These are phyloP conservation scores for Symmetrospora coprosmae DNA, from an alignment of 768 basidiomycete species.

Conservation along the genomic window DNA sequence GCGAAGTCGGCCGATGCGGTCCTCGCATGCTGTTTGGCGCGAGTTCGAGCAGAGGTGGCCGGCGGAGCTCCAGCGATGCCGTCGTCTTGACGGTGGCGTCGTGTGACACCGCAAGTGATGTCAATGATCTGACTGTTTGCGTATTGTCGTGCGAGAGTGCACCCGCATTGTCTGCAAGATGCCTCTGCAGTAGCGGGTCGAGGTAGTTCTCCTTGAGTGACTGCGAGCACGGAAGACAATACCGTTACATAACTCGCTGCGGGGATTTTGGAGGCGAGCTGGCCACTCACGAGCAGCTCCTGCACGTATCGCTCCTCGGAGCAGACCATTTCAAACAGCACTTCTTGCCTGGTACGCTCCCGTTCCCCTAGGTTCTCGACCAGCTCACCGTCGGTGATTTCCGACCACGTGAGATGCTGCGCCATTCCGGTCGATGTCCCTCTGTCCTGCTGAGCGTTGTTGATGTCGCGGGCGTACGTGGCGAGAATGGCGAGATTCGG, in stretches of 20 bases:
- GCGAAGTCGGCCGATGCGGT: too few species aligned
- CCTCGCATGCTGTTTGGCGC: neutral
- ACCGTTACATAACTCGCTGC: neutral
- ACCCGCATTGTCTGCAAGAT: too few species aligned
- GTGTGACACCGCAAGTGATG: neutral
- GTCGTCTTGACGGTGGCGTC: neutral
- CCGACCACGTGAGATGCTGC: conserved; percentile 31
- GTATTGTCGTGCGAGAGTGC: too few species aligned
- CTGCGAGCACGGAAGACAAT: neutral
- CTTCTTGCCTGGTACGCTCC: conserved; percentile 35
- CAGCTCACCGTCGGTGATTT: conserved; percentile 34
- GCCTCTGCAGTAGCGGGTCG: neutral
- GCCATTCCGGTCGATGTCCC: neutral
- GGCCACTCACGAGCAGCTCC: conserved; percentile 9
- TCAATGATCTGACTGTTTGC: neutral
- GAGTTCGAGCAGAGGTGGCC: neutral
- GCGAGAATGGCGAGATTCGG: conserved; percentile 17
- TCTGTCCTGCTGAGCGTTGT: neutral
- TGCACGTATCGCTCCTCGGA: conserved; percentile 24
- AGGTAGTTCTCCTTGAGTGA: conserved; percentile 15
- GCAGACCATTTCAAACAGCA: conserved; percentile 28
- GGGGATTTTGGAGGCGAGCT: neutral
- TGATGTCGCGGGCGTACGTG: conserved; percentile 5
- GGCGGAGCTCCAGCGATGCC: neutral
- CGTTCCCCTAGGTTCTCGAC: conserved; percentile 32